These are phyloP conservation scores for Fusarium algeriense DNA, from an alignment of 2,329 filamentous ascomycete genomes.

Conservation along the genomic window DNA sequence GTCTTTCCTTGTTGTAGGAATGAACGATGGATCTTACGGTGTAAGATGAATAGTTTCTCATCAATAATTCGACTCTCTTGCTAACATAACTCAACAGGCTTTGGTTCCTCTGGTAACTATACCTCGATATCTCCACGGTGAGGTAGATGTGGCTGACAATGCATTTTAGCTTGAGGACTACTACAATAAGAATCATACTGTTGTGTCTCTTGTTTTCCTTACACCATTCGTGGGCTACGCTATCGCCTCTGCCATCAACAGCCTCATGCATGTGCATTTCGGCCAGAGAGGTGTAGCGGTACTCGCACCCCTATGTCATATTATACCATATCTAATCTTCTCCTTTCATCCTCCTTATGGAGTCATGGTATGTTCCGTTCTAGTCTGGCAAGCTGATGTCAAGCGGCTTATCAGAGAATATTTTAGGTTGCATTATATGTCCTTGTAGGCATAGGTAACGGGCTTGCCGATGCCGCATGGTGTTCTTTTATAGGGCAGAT, in stretches of 20 bases:
- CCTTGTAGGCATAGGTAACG: background rate
- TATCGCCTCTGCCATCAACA: background rate
- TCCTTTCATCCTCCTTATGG: background rate
- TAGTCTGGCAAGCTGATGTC: background rate
- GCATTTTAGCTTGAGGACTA: background rate
- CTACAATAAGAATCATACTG: background rate
- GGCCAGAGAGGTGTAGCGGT: background rate
- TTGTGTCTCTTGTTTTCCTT: background rate
- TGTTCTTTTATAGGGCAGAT: background rate
- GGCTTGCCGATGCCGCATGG: background rate
- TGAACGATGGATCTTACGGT: background rate
- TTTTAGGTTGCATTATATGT: background rate
- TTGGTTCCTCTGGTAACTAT: background rate
- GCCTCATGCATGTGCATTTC: background rate
- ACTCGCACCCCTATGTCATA: background rate
- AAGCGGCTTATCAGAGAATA: background rate
- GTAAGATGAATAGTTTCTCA: background rate
- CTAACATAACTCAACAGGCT: background rate
- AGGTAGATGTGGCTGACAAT: background rate
- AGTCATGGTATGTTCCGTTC: background rate
- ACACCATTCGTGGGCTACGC: background rate
- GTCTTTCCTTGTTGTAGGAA: background rate
- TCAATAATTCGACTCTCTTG: background rate
- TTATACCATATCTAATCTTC: background rate
- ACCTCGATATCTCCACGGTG: background rate